Conservation (phyloP, 257 asterid species). For the Solanum okadae region DNA sequence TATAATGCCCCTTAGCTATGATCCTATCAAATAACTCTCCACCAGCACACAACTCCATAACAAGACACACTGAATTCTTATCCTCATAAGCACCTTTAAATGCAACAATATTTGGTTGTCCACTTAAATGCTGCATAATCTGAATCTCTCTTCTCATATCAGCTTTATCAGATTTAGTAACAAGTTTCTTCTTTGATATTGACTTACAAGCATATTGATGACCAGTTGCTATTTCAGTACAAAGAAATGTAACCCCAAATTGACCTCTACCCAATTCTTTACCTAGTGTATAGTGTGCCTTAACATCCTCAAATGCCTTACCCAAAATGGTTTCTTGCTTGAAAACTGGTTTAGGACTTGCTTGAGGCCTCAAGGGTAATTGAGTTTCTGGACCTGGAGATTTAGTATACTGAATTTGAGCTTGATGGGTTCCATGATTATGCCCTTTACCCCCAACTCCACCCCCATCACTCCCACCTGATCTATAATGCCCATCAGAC, state of each 20-base stretch:
- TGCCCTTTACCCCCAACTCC: background rate
- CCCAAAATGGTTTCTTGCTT: slow-evolving; percentile 44
- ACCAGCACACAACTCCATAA: slow-evolving; percentile 71
- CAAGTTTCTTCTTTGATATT: slow-evolving; percentile 57
- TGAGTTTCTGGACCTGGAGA: slow-evolving; percentile 45
- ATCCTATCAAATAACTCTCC: slow-evolving; percentile 80
- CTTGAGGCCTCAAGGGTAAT: slow-evolving; percentile 12
- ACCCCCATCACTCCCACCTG: slow-evolving; percentile 8
- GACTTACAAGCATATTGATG: slow-evolving; percentile 63
- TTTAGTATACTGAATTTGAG: slow-evolving; percentile 35
- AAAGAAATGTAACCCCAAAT: slow-evolving; percentile 60
- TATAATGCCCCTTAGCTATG: slow-evolving; percentile 57
- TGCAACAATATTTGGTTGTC: slow-evolving; percentile 66
- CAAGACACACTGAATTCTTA: slow-evolving; percentile 48
- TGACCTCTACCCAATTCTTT: slow-evolving; percentile 69
- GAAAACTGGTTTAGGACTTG: slow-evolving; percentile 24
- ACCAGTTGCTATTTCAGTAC: slow-evolving; percentile 37
- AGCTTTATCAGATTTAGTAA: slow-evolving; percentile 48
- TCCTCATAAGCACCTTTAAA: slow-evolving; percentile 77
- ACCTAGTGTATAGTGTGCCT: slow-evolving; percentile 34
- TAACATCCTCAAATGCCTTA: slow-evolving; percentile 48
- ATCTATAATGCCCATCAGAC: slow-evolving; percentile 1
- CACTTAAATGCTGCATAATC: slow-evolving; percentile 77
- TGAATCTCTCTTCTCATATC: slow-evolving; percentile 75
- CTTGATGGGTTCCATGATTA: slow-evolving; percentile 7